These are phyloP conservation scores for Lepidopterella palustris DNA, from an alignment of 495 filamentous ascomycete species.

Conservation along the genomic window DNA sequence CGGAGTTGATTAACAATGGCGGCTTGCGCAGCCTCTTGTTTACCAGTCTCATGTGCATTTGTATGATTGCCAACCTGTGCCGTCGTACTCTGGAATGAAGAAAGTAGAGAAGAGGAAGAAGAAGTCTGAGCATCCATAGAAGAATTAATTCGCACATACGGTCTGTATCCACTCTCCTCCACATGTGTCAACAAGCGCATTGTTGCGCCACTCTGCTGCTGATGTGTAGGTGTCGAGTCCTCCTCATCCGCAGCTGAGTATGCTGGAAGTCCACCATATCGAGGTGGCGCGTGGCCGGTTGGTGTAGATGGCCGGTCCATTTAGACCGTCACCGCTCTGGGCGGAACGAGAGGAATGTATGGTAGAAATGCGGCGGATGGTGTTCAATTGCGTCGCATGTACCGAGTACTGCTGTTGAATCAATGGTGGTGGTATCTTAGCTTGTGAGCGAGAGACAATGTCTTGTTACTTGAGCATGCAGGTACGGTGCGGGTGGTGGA, in stretches of 20 bases:
- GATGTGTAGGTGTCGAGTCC: background rate
- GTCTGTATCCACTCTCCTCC: conserved; percentile 42
- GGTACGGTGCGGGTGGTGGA: too few species aligned
- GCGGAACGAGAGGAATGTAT: background rate
- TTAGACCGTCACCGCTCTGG: conserved; percentile 4
- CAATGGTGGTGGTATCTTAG: too few species aligned
- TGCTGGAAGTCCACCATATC: conserved; percentile 34
- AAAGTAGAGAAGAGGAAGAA: conserved; percentile 20
- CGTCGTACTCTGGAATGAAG: conserved; percentile 10
- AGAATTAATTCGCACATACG: conserved; percentile 36
- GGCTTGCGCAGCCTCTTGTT: conserved; percentile 17
- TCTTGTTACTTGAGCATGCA: too few species aligned
- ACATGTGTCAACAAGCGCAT: conserved; percentile 58
- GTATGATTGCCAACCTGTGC: conserved; percentile 17
- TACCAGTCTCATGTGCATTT: conserved; percentile 5
- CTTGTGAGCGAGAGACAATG: too few species aligned
- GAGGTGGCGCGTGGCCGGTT: conserved; percentile 24
- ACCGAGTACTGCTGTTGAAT: too few species aligned
- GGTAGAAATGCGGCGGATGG: background rate
- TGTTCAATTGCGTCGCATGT: background rate
- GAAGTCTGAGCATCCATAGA: conserved; percentile 22
- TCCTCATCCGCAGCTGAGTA: conserved; percentile 36
- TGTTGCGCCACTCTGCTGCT: conserved; percentile 43
- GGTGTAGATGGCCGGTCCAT: conserved; percentile 31
- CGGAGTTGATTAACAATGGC: conserved; percentile 27